A percentile compares a stretch with the other conserved stretches of the same genome.
phyloP scores from a whole-genome alignment of 257 asterid genomes.

The Solanum virginianum region DNA sequence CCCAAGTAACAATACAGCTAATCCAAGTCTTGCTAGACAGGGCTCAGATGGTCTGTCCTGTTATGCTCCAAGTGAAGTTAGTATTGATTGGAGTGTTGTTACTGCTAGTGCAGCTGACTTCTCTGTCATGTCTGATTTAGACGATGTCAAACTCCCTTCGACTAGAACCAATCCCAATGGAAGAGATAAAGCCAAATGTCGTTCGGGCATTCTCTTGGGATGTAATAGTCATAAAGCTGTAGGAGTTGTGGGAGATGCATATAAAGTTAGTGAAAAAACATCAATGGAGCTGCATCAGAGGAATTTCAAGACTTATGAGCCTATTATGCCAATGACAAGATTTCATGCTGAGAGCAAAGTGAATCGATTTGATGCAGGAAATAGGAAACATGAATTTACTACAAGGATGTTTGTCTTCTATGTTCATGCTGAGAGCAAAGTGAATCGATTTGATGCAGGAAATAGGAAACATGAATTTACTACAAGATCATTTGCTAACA shows the following conservation, averaged over 20 bases:
- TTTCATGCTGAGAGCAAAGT: slow-evolving; percentile 29
- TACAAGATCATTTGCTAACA: slow-evolving; percentile 12
- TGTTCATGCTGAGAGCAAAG: slow-evolving; percentile 28
- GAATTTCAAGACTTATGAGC: slow-evolving; percentile 7
- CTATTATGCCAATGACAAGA: slow-evolving; percentile 25
- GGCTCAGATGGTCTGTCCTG: slow-evolving; percentile 35
- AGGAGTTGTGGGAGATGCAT: slow-evolving; percentile 48
- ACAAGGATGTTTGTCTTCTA: too few species aligned
- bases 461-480: slow-evolving; percentile 24
- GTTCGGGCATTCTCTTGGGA: slow-evolving; percentile 45
- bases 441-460: slow-evolving; percentile 18
- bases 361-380: slow-evolving; percentile 18
- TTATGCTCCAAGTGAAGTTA: slow-evolving; percentile 85
- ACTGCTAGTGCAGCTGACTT: slow-evolving; percentile 79
- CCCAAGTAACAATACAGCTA: slow-evolving; percentile 22
- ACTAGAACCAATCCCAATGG: background rate
- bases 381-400: slow-evolving; percentile 22
- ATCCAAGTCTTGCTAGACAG: slow-evolving; percentile 27
- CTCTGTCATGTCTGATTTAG: slow-evolving; percentile 43
- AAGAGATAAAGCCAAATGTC: slow-evolving; percentile 25
- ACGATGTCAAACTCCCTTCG: slow-evolving; percentile 12
- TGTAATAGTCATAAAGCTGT: slow-evolving; percentile 64
- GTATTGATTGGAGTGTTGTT: slow-evolving; percentile 78
- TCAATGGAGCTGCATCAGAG: slow-evolving; percentile 3
- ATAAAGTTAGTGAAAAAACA: slow-evolving; percentile 16